phyloP scores from a whole-genome alignment of 2,329 filamentous ascomycete species.

The Botrytis hyacinthi region DNA sequence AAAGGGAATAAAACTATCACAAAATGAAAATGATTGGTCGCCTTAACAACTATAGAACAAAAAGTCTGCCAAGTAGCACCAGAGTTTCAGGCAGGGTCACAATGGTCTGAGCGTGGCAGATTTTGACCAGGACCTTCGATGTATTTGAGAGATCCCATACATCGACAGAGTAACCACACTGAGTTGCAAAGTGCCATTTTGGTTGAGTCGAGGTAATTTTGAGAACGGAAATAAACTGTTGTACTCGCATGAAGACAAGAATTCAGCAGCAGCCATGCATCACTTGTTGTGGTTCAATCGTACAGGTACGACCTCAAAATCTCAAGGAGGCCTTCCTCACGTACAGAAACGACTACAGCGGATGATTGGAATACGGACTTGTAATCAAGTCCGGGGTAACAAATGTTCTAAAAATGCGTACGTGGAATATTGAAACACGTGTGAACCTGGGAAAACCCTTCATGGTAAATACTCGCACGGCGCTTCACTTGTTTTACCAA shows the following conservation, averaged over 20 bases:
- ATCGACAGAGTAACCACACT: not conserved
- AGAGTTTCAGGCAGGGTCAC: conserved; percentile 4
- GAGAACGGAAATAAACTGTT: not conserved
- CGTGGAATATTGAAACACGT: not conserved
- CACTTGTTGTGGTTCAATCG: no score
- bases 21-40: not conserved
- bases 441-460: not conserved
- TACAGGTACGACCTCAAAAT: not conserved
- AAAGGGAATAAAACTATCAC: not conserved
- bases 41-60: not conserved
- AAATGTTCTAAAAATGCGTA: not conserved
- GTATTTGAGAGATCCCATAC: not conserved
- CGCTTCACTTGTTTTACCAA: not conserved
- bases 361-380: not conserved
- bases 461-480: not conserved
- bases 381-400: not conserved
- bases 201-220: not conserved
- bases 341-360: not conserved
- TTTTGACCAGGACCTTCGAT: not conserved
- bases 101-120: not conserved
- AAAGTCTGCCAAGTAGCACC: not conserved
- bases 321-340: not conserved
- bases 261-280: not conserved
- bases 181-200: not conserved
- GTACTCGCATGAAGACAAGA: not conserved